Conservation (phyloP, 2,329 filamentous ascomycete species). For the Thermomyces lanuginosus region DNA sequence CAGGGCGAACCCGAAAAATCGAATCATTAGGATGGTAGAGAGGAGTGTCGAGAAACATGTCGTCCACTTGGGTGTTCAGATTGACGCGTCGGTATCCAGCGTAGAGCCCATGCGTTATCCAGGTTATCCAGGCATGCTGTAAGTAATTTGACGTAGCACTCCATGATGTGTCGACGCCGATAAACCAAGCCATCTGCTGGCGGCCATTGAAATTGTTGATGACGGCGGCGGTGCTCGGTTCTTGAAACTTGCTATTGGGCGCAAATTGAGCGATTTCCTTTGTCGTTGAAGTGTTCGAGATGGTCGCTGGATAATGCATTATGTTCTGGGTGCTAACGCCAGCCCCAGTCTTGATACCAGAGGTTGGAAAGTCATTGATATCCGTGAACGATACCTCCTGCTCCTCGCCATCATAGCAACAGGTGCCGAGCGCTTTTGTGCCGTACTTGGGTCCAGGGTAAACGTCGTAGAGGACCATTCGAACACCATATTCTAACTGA, state of each 20-base stretch:
- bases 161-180: constrained; percentile 37
- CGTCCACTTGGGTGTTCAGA: constrained; percentile 43
- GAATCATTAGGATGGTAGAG: constrained; percentile 34
- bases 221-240: constrained; percentile 37
- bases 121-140: constrained; percentile 47
- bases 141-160: constrained; percentile 39
- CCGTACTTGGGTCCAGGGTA: constrained; percentile 39
- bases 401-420: constrained; percentile 35
- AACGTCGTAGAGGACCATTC: constrained; percentile 45
- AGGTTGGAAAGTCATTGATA: constrained; percentile 36
- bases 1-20: constrained; percentile 34
- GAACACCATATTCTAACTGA: constrained; percentile 40
- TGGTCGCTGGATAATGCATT: constrained; percentile 43
- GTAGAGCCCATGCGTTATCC: constrained; percentile 42
- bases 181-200: constrained; percentile 48
- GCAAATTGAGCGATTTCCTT: constrained; percentile 39
- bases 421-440: constrained; percentile 20
- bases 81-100: constrained; percentile 40
- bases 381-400: constrained; percentile 41
- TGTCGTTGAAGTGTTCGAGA: constrained; percentile 38
- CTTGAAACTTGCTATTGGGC: constrained; percentile 24
- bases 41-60: constrained; percentile 41
- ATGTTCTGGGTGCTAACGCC: constrained; percentile 36
- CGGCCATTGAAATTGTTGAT: constrained; percentile 42
- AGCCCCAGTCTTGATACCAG: constrained; percentile 36